These are phyloP conservation scores for Zygoascus biomembranicola DNA, from an alignment of 805 yeast species.

Conservation along the genomic window DNA sequence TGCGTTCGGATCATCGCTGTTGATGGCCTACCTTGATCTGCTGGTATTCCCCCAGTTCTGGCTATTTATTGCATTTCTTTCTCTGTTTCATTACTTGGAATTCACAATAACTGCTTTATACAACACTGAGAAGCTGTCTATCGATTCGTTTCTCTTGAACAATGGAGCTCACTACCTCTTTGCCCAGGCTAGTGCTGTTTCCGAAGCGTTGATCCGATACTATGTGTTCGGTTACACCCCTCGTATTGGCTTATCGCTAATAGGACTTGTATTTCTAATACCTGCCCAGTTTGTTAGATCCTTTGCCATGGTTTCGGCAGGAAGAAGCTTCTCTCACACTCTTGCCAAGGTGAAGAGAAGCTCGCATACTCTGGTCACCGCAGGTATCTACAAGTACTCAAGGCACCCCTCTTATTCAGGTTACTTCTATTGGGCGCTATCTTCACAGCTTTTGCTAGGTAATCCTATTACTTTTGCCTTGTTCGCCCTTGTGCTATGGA, in stretches of 20 bases:
- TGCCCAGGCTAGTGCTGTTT: constrained; percentile 49
- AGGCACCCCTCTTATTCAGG: constrained; percentile 94
- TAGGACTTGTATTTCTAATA: constrained; percentile 44
- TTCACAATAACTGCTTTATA: constrained; percentile 70
- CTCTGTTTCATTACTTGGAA: constrained; percentile 74
- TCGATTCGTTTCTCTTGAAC: constrained; percentile 59
- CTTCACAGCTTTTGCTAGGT: constrained; percentile 62
- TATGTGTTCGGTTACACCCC: constrained; percentile 32
- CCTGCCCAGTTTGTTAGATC: constrained; percentile 66
- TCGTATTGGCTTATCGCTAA: constrained; percentile 14
- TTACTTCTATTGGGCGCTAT: constrained; percentile 89
- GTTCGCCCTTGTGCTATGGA: constrained; percentile 52
- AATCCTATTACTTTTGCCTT: constrained; percentile 53
- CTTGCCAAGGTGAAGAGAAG: constrained; percentile 45
- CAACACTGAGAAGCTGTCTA: constrained; percentile 57
- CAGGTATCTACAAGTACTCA: constrained; percentile 56
- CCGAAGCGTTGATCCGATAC: constrained; percentile 42
- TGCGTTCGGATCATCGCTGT: constrained; percentile 14
- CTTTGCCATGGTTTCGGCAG: constrained; percentile 81
- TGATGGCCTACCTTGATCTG: constrained; percentile 1
- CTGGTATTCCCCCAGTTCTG: constrained; percentile 25
- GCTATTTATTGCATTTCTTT: constrained; percentile 44
- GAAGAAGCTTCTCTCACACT: constrained; percentile 75
- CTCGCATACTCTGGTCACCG: constrained; percentile 61
- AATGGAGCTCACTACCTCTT: constrained; percentile 52